Base-by-base conservation (phyloP, 768 basidiomycete genomes). In the Amanita pallidorosea region DNA sequence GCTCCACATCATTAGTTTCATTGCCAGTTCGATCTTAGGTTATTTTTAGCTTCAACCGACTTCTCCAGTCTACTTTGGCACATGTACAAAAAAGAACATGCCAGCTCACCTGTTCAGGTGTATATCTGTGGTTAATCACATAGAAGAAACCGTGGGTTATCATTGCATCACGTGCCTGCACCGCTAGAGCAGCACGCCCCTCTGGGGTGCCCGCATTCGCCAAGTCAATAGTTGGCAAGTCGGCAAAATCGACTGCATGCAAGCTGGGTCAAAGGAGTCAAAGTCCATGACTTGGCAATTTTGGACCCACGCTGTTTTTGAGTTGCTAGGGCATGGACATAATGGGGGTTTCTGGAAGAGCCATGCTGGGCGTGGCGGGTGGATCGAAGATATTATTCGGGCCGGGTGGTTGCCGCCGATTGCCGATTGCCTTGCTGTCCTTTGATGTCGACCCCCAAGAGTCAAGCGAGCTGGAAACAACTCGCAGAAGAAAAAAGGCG, bases 181-280 rank as follows among this genome's bases (percentile, higher is more conserved):
- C 47, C 0, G 70, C 70, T 1, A 81, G 60, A 23, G 57, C 56
- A 0, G 57, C 54, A 8, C 71, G 69, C 4, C 65, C 71, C 51
- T 74, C 69, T 0, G 59, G 55, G 9, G 67, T 74, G 1, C 53
- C 46, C 1, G 65, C 67, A 45, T 66, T 63, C 8, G 76, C 65
- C 13, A 82, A 56, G 54, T 81, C 79, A 47, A 81, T 70, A 47
- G 75, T 65, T 1, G 75, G 66, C 12, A 83, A 68, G 36, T 79
- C 73, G 2, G 75, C 80, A 51, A 60, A 67, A 45, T 67, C 67
- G 55, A 69, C 63, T 66, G 42, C 49, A 17, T 18, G 9, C 15
- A n/a, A 36, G 7, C n/a, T 49, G 33, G 49, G 18, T 12, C 23
- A 46, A 13, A 13, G 1, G 33, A 33, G 33, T 33, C 5, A 1